Evolutionary conservation across 192 early-diverging fungal genomes (phyloP), one percentile per base, ranked within the genome.

Genomic region (Thoreauomyces humboldtii): DNA sequence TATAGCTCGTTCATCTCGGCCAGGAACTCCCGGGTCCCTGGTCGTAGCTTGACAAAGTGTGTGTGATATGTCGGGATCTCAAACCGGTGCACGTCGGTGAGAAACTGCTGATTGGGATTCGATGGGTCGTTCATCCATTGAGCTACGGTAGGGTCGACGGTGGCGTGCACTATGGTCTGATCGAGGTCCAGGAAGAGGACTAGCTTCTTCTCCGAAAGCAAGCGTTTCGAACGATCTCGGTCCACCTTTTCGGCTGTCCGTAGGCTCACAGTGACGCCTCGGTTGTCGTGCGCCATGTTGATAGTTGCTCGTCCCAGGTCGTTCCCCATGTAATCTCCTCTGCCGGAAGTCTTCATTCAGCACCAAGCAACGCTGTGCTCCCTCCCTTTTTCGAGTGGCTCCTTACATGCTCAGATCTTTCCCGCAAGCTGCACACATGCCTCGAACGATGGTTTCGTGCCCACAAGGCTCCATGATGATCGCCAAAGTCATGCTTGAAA

Each of bases 101-200:
- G 67, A 14, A 70, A 77, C 4, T 72, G 67, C 61, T 78, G 73
- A 68, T 84, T 83, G 19, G 73, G 73, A 61, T 87, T 79, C n/a
- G 71, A 56, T 37, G 81, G 66, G 61, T 90, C 84, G 27, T 75
- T 76, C 53, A 90, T 67, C 91, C 90, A 92, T 48, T 89, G 86
- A 2, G 76, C 83, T 19, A 92, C 87, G 5, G 86, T 87, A 7
- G 81, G 77, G 58, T 92, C 87, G 6, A 87, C 83, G 11, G 92
- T 89, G 56, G 96, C 93, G 54, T 99, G 97, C 44, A 99, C 90
- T 19, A 99, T 82, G 1, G 97, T 99, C 74, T 96, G 94, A 73
- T 99, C 97, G 46, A 99, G 81, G 81, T 99, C 97, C 19, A 99
- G 82, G 52, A 99, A 88, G 24, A 99, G 74, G 3, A 90, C 92